phyloP scores from a whole-genome alignment of 345 rosid genomes.

The Eucalyptus shirleyi region DNA sequence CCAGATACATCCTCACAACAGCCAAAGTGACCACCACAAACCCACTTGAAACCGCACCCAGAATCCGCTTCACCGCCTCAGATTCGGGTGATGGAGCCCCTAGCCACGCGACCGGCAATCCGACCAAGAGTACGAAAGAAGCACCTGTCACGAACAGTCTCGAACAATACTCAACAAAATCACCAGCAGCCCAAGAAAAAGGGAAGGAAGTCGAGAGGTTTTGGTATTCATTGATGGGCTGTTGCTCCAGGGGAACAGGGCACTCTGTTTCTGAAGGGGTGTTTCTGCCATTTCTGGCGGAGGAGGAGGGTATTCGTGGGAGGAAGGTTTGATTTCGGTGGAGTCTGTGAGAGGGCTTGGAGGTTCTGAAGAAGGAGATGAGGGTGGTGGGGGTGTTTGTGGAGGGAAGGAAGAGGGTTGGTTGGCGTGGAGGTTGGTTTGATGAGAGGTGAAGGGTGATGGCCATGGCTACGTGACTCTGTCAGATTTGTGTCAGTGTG shows the following conservation, averaged over 20 bases:
- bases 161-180: conserved; percentile 36
- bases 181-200: conserved; percentile 69
- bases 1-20: conserved; percentile 90
- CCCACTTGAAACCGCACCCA: conserved; percentile 67
- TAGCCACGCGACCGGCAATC: conserved; percentile 77
- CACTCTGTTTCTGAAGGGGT: conserved; percentile 64
- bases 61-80: conserved; percentile 47
- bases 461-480: not conserved
- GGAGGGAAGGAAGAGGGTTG: not conserved
- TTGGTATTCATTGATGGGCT: conserved; percentile 80
- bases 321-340: not conserved
- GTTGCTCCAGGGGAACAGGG: conserved; percentile 80
- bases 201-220: conserved; percentile 78
- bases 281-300: conserved; percentile 33
- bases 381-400: not conserved
- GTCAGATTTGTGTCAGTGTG: not conserved
- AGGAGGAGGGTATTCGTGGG: not conserved
- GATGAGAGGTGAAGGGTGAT: not conserved
- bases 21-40: conserved; percentile 65
- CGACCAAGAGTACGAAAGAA: conserved; percentile 57
- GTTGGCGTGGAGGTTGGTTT: not conserved
- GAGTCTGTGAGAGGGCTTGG: not conserved
- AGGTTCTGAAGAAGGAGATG: conserved; percentile 2
- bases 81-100: conserved; percentile 56
- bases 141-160: conserved; percentile 62